Percentiles rank a stretch among this genome's conserved stretches.
Evolutionary conservation across 352 stramenopile genomes (phyloP).

Genomic region (Phytophthora uliginosa): DNA sequence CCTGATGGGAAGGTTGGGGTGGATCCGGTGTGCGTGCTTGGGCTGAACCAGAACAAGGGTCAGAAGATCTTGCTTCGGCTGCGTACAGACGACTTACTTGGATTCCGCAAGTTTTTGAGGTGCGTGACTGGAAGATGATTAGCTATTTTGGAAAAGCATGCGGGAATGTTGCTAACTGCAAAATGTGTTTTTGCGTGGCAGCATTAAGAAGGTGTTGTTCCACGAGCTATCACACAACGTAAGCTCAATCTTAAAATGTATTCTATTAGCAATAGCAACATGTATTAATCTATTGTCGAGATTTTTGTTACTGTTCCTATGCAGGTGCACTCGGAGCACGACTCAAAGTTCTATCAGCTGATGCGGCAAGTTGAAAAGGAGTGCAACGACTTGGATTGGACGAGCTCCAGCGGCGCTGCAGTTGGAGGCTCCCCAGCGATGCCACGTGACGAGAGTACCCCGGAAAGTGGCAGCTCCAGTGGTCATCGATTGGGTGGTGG

Average conservation of each 20-base stretch:
- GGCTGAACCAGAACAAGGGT: conserved; percentile 96
- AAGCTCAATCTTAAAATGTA: conserved; percentile 12
- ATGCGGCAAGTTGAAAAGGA: conserved; percentile 85
- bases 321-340: conserved; percentile 81
- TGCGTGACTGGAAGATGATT: conserved; percentile 28
- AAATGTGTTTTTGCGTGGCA: conserved; percentile 24
- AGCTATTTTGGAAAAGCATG: neutral
- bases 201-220: conserved; percentile 95
- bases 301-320: neutral
- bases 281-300: neutral
- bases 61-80: conserved; percentile 95
- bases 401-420: conserved; percentile 44
- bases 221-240: conserved; percentile 97
- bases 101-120: conserved; percentile 92
- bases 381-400: conserved; percentile 81
- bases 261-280: neutral
- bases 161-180: neutral
- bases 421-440: conserved; percentile 42
- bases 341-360: conserved; percentile 86
- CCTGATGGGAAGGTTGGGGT: conserved; percentile 93
- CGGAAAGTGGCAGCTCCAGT: neutral
- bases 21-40: conserved; percentile 91
- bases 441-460: conserved; percentile 26
- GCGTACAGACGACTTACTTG: conserved; percentile 95
- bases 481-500: conserved; percentile 56